These are phyloP conservation scores for Colletotrichum incanum DNA, from an alignment of 2,329 filamentous ascomycete genomes.

Conservation along the genomic window DNA sequence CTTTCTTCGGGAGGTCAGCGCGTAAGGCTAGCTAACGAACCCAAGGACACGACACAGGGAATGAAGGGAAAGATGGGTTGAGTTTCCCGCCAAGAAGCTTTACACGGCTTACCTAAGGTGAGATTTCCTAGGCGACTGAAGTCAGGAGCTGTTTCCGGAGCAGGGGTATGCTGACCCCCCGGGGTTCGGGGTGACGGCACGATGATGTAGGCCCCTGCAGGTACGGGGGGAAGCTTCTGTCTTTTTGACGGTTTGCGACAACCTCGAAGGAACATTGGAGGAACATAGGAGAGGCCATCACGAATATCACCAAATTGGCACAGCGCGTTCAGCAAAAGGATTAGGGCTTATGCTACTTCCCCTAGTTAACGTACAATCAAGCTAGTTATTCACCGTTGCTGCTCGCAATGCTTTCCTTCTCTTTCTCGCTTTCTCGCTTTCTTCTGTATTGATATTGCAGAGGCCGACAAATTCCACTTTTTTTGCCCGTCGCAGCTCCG, in stretches of 20 bases:
- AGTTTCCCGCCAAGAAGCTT: slow-evolving; percentile 34
- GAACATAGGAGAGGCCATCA: not conserved
- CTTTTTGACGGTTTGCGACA: not conserved
- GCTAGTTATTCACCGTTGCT: slow-evolving; percentile 27
- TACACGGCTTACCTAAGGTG: slow-evolving; percentile 35
- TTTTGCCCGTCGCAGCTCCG: slow-evolving; percentile 27
- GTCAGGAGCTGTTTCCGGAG: slow-evolving; percentile 29
- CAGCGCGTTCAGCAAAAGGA: slow-evolving; percentile 12
- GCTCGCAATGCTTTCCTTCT: slow-evolving; percentile 21
- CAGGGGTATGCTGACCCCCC: slow-evolving; percentile 30
- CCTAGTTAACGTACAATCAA: slow-evolving; percentile 30
- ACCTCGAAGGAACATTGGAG: not conserved
- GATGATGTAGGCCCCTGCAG: slow-evolving; percentile 43
- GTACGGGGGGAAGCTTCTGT: slow-evolving; percentile 27
- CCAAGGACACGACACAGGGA: slow-evolving; percentile 20
- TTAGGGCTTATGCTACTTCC: slow-evolving; percentile 26
- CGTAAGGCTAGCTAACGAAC: slow-evolving; percentile 17
- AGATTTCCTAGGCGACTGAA: slow-evolving; percentile 28
- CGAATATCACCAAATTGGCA: not conserved
- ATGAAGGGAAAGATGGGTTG: slow-evolving; percentile 15
- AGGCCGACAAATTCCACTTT: slow-evolving; percentile 18
- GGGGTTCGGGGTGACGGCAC: slow-evolving; percentile 30
- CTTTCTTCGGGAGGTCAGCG: slow-evolving; percentile 11
- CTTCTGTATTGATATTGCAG: not conserved
- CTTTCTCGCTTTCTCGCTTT: not conserved